Evolutionary conservation across 495 filamentous ascomycete genomes (phyloP).

Genomic region (Neurospora pannonica): DNA sequence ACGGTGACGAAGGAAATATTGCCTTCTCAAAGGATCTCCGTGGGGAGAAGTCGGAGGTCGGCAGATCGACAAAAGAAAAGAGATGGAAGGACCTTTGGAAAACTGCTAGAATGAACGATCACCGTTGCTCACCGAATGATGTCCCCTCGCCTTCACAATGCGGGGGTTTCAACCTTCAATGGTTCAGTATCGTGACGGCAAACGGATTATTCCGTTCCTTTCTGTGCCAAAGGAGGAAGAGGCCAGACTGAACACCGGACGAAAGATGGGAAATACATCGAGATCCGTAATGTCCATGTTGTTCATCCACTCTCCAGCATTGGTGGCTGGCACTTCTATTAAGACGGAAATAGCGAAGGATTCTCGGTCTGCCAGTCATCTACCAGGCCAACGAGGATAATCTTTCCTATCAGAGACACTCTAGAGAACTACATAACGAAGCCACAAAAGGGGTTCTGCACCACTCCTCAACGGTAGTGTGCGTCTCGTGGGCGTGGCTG

Average conservation of each 20-base stretch:
- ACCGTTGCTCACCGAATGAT: neutral
- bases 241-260: neutral
- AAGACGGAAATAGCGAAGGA: neutral
- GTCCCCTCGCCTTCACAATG: neutral
- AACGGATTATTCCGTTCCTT: neutral
- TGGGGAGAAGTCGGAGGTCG: neutral
- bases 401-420: neutral
- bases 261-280: neutral
- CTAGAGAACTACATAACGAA: neutral
- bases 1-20: neutral
- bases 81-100: neutral
- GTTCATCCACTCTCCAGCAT: neutral
- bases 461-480: neutral
- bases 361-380: neutral
- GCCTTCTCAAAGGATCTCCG: neutral
- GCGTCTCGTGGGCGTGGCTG: neutral
- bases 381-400: neutral
- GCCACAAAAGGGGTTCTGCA: neutral
- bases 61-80: neutral
- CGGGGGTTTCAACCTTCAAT: neutral
- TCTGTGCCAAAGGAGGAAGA: neutral
- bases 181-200: neutral
- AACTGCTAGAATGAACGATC: neutral
- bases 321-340: neutral
- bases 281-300: neutral